Evolutionary conservation across 2,329 filamentous ascomycete species (phyloP).

Genomic region (Fusarium pseudograminearum): DNA sequence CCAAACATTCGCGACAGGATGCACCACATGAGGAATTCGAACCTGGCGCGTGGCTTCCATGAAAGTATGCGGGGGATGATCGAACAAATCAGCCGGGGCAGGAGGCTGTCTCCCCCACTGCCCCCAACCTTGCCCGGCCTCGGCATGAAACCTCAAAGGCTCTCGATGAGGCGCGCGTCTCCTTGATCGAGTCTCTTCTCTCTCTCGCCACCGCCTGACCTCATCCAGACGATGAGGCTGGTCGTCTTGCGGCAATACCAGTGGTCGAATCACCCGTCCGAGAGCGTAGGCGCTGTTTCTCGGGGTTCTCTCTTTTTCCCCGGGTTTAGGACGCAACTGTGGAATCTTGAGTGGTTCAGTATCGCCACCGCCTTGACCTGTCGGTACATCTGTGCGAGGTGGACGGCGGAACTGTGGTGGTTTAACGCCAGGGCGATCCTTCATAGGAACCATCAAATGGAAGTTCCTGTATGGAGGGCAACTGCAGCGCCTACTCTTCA

Average conservation of each 20-base stretch:
- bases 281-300: not conserved
- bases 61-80: too few species aligned
- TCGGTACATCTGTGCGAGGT: not conserved
- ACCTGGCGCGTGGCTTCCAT: too few species aligned
- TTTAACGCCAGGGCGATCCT: constrained; percentile 32
- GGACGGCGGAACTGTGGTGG: constrained; percentile 32
- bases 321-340: constrained; percentile 27
- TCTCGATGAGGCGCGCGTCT: too few species aligned
- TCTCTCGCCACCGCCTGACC: not conserved
- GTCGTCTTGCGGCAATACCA: not conserved
- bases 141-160: too few species aligned
- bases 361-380: not conserved
- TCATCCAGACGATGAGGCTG: not conserved
- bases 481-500: constrained; percentile 54
- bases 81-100: too few species aligned
- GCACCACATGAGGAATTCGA: too few species aligned
- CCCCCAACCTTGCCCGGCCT: too few species aligned
- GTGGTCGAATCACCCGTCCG: constrained; percentile 1
- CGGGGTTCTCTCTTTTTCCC: constrained; percentile 11
- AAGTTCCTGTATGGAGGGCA: constrained; percentile 46
- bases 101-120: too few species aligned
- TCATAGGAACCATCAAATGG: constrained; percentile 23
- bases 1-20: too few species aligned
- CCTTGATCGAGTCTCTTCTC: not conserved
- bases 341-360: constrained; percentile 10